Evolutionary conservation across 495 filamentous ascomycete species (phyloP).

Genomic region (Penicillium paxilli): DNA sequence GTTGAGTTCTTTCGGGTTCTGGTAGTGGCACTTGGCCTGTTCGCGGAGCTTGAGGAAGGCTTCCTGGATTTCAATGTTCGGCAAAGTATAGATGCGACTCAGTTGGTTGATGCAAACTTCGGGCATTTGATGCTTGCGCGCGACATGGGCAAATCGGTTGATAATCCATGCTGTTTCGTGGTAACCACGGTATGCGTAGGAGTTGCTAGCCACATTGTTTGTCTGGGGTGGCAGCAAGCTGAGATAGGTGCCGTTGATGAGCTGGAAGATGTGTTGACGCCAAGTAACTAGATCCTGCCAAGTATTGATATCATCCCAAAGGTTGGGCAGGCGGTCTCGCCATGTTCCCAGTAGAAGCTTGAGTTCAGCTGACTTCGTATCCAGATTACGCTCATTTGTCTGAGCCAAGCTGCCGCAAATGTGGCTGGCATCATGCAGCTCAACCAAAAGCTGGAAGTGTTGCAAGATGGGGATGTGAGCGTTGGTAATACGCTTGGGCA

Average conservation of each 20-base stretch:
- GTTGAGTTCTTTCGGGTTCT: conserved; percentile 86
- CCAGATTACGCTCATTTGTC: conserved; percentile 83
- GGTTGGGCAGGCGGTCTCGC: conserved; percentile 93
- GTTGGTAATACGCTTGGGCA: conserved; percentile 89
- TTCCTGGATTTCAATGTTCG: conserved; percentile 99
- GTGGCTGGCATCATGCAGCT: conserved; percentile 95
- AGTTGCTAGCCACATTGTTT: conserved; percentile 77
- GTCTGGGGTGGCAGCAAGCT: conserved; percentile 77
- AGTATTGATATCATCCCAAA: conserved; percentile 99
- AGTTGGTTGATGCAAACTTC: conserved; percentile 97
- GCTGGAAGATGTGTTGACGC: conserved; percentile 97
- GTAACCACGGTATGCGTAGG: conserved; percentile 94
- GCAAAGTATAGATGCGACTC: conserved; percentile 95
- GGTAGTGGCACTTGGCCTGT: conserved; percentile 97
- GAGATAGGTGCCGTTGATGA: conserved; percentile 94
- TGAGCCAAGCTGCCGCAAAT: conserved; percentile 85
- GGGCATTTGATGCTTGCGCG: conserved; percentile 92
- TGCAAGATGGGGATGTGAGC: conserved; percentile 94
- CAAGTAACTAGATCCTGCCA: conserved; percentile 99
- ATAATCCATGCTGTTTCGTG: conserved; percentile 99
- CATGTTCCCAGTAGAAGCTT: conserved; percentile 93
- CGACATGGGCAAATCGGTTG: conserved; percentile 97
- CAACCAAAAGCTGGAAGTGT: conserved; percentile 98
- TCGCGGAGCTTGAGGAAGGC: conserved; percentile 96
- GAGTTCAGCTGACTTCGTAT: conserved; percentile 91